These are phyloP conservation scores for Didymellaceae sp. DNA, from an alignment of 2,329 filamentous ascomycete genomes.

Conservation along the genomic window DNA sequence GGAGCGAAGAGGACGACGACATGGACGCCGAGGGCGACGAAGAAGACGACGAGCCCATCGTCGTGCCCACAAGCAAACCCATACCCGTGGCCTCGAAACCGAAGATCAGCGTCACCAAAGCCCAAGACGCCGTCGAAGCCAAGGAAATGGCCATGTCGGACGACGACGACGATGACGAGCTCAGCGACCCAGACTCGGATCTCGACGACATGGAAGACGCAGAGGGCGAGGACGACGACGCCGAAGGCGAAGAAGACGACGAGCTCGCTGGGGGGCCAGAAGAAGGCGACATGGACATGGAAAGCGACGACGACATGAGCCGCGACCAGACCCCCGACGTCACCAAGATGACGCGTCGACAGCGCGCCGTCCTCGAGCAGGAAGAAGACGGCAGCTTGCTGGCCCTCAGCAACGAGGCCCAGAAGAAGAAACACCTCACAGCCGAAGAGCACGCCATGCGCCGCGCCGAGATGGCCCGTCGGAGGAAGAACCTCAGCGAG, in stretches of 20 bases:
- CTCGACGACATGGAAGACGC: conserved; percentile 54
- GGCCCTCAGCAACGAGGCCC: conserved; percentile 69
- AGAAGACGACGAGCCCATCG: conserved; percentile 47
- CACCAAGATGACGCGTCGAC: conserved; percentile 71
- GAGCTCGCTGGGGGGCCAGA: conserved; percentile 43
- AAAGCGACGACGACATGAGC: conserved; percentile 63
- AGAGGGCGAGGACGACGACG: conserved; percentile 55
- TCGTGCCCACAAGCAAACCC: conserved; percentile 36
- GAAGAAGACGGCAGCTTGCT: conserved; percentile 58
- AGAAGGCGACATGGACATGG: conserved; percentile 50
- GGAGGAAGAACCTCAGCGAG: conserved; percentile 75
- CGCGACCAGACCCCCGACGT: conserved; percentile 67
- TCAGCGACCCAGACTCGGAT: conserved; percentile 49
- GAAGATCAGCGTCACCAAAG: conserved; percentile 40
- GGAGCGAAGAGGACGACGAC: conserved; percentile 42
- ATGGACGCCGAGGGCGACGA: conserved; percentile 49
- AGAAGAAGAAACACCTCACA: conserved; percentile 74
- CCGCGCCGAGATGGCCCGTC: conserved; percentile 74
- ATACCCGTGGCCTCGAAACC: conserved; percentile 42
- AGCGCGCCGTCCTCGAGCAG: conserved; percentile 64
- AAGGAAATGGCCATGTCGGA: conserved; percentile 59
- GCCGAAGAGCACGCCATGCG: conserved; percentile 77
- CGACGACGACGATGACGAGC: conserved; percentile 52
- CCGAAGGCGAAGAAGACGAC: conserved; percentile 52
- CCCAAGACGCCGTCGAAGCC: conserved; percentile 54